These are phyloP conservation scores for Kokia cookei DNA, from an alignment of 441 rosid genomes.

Conservation along the genomic window DNA sequence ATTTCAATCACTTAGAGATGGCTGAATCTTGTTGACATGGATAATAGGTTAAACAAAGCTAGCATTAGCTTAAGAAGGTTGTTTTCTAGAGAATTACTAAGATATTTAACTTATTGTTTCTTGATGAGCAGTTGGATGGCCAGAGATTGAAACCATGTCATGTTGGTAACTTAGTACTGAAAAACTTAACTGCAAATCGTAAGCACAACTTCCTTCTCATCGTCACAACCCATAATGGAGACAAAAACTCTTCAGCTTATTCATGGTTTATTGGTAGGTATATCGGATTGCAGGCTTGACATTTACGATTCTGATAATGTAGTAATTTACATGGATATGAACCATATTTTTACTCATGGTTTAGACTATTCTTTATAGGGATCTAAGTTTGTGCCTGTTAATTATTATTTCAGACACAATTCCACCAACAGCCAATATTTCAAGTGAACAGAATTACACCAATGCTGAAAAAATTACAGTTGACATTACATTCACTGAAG, in stretches of 20 bases:
- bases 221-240: conserved; percentile 35
- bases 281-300: background rate
- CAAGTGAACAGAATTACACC: conserved; percentile 34
- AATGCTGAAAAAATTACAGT: conserved; percentile 34
- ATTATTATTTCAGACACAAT: conserved; percentile 25
- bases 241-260: conserved; percentile 37
- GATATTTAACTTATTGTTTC: conserved; percentile 3
- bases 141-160: conserved; percentile 33
- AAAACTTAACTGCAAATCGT: conserved; percentile 34
- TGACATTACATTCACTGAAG: conserved; percentile 43
- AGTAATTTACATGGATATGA: background rate
- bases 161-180: conserved; percentile 17
- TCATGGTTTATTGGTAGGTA: conserved; percentile 55
- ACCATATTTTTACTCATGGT: background rate
- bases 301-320: background rate
- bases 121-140: conserved; percentile 44
- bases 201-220: conserved; percentile 38
- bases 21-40: background rate
- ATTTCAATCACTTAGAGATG: background rate
- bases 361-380: background rate
- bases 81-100: background rate
- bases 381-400: background rate
- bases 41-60: background rate
- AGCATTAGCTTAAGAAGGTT: background rate
- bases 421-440: conserved; percentile 47